phyloP scores from a whole-genome alignment of 306 rosid species.

The Prosopis cineraria region DNA sequence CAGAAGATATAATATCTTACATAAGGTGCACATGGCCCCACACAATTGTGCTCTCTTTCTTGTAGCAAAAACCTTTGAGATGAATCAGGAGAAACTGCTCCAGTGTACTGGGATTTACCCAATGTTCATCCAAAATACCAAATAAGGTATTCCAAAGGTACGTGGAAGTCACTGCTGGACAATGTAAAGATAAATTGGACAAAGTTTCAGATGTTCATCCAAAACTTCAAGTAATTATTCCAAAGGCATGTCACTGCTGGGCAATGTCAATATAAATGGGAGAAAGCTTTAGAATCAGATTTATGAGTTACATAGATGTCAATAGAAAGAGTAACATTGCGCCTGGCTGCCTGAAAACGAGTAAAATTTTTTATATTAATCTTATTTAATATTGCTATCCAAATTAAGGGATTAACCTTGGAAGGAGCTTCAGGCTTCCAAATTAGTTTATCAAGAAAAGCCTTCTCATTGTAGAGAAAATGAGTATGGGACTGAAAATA shows the following conservation, averaged over 20 bases:
- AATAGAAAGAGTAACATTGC: background rate
- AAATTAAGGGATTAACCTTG: background rate
- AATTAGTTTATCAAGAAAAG: background rate
- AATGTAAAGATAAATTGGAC: background rate
- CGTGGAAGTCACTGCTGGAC: background rate
- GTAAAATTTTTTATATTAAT: background rate
- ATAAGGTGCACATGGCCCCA: background rate
- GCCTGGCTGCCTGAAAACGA: background rate
- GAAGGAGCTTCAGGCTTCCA: background rate
- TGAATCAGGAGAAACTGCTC: background rate
- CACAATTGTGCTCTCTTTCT: background rate
- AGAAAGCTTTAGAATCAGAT: background rate
- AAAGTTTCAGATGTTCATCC: background rate
- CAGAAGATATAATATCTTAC: background rate
- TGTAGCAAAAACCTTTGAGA: background rate
- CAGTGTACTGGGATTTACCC: background rate
- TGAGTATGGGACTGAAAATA: background rate
- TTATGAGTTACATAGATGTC: background rate
- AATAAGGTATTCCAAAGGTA: background rate
- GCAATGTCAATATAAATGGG: background rate
- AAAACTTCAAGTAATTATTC: background rate
- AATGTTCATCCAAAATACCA: background rate
- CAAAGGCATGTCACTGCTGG: background rate
- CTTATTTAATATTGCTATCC: background rate
- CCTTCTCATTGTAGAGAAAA: background rate